phyloP scores from a whole-genome alignment of 2,329 filamentous ascomycete species.

The Fusarium sp. region DNA sequence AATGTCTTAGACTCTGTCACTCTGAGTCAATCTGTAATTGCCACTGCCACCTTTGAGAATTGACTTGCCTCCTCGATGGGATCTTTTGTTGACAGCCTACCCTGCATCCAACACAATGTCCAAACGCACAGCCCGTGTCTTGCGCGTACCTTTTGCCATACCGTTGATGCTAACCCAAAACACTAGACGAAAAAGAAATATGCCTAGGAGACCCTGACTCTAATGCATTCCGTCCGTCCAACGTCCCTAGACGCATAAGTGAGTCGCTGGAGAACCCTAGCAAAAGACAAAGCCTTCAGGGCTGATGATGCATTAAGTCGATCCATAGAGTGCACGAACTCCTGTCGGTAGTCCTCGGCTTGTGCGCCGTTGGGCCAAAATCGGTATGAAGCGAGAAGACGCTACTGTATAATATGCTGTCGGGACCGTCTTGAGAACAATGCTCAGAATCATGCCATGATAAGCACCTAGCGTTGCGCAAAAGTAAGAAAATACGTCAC shows the following conservation, averaged over 20 bases:
- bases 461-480: slow-evolving; percentile 22
- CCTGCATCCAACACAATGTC: slow-evolving; percentile 17
- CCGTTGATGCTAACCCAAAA: slow-evolving; percentile 5
- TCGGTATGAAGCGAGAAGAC: slow-evolving; percentile 31
- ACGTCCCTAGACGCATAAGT: slow-evolving; percentile 24
- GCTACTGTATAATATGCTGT: background rate
- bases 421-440: slow-evolving; percentile 26
- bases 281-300: slow-evolving; percentile 7
- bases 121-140: slow-evolving; percentile 14
- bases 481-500: slow-evolving; percentile 15
- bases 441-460: slow-evolving; percentile 41
- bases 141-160: slow-evolving; percentile 18
- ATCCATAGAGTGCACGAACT: slow-evolving; percentile 30
- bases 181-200: slow-evolving; percentile 2
- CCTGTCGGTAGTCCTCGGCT: slow-evolving; percentile 27
- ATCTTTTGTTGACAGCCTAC: slow-evolving; percentile 26
- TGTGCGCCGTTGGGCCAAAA: slow-evolving; percentile 16
- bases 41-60: background rate
- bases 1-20: background rate
- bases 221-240: slow-evolving; percentile 14
- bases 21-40: slow-evolving; percentile 12
- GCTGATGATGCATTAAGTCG: slow-evolving; percentile 14
- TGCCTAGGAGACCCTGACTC: slow-evolving; percentile 16
- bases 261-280: slow-evolving; percentile 22
- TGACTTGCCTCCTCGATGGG: background rate